phyloP scores from a whole-genome alignment of 1,139 yeast genomes.

The Kodamaea ohmeri region DNA sequence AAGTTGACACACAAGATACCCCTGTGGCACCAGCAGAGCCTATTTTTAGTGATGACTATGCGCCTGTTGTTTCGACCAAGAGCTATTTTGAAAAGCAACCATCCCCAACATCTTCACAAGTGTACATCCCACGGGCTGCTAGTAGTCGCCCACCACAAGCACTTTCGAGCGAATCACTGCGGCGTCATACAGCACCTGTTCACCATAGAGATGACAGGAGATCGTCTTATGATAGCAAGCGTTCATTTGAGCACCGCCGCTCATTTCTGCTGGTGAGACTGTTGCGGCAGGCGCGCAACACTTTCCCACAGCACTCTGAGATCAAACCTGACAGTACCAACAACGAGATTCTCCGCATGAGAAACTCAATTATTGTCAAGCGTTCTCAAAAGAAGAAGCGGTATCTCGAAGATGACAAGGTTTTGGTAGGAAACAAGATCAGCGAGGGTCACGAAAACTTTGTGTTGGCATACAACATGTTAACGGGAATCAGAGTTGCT shows the following conservation, averaged over 20 bases:
- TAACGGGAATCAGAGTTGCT: constrained; percentile 94
- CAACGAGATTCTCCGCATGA: constrained; percentile 42
- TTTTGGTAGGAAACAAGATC: constrained; percentile 75
- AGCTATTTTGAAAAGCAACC: constrained; percentile 1
- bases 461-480: constrained; percentile 94
- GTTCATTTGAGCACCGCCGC: constrained; percentile 10
- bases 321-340: constrained; percentile 26
- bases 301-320: constrained; percentile 17
- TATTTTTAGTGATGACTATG: not conserved
- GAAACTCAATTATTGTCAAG: constrained; percentile 41
- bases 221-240: constrained; percentile 7
- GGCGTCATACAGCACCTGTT: constrained; percentile 24
- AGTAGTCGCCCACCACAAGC: constrained; percentile 11
- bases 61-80: not conserved
- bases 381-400: constrained; percentile 40
- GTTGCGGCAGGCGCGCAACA: constrained; percentile 18
- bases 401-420: constrained; percentile 59
- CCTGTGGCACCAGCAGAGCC: constrained; percentile 1
- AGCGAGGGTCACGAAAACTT: constrained; percentile 92
- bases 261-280: constrained; percentile 14
- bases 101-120: constrained; percentile 2
- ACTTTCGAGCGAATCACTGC: not conserved
- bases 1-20: not conserved
- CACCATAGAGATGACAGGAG: constrained; percentile 7
- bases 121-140: not conserved